Base-by-base conservation (phyloP, 1,139 yeast species). In the Candida frijolesensis region DNA sequence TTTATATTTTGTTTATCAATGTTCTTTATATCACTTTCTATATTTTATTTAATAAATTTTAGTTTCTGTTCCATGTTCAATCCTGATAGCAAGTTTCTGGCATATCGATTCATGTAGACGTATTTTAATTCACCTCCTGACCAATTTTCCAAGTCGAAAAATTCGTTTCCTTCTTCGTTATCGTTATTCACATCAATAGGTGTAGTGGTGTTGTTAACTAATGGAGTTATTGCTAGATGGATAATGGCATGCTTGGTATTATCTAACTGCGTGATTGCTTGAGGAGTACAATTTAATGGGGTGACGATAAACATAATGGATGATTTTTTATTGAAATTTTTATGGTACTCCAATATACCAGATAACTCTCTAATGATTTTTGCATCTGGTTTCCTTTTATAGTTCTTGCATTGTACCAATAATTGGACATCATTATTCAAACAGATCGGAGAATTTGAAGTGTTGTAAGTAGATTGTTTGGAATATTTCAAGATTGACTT, bases 391-490 rank as follows among this genome's bases (percentile, higher is more conserved):
- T 79, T 76, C 18, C 65, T 70, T 15, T 70, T 64, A 47, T 72
- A 67, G 53, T 74, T 75, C 56, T 85, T 85, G 61, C 91, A 85
- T 60, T 85, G 91, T 0, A 83, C 82, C 46, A 84, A 57, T 54
- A 74, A 60, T 64, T 63, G 58, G 7, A 73, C 63, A 49, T 71
- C 74, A 16, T 56, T 51, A 16, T 54, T 51, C 27, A 72, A 57
- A 8, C 71, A 65, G 11, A 67, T 56, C 15, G 40, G 37, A 1
- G 19, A 30, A n/a, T 45, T 27, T 12, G 47, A n/a, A 2, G 19
- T 22, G 37, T 37, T 40, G 38, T 14, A 29, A 11, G 9, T 15
- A 41, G 57, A 53, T 47, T 62, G 65, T 37, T 40, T 53, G 7
- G 67, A 57, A 29, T 55, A 54, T 6, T 53, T 50, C 18, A 64